Evolutionary conservation across 163 green algal species (phyloP), one percentile per base, ranked within the genome.

Genomic region (Scenedesmus sp.): DNA sequence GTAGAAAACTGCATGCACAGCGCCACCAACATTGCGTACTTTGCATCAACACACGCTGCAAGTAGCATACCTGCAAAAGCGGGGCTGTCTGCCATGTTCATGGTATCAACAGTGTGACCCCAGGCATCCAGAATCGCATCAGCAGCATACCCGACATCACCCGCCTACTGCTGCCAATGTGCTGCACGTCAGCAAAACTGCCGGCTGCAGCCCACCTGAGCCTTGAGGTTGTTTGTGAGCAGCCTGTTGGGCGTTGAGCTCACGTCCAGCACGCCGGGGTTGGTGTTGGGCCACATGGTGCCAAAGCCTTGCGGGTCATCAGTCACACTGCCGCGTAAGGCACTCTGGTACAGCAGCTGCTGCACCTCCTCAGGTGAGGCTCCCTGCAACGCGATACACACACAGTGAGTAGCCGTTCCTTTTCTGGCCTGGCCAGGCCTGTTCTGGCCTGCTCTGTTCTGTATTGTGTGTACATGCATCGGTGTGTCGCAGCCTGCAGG

Each of bases 201-300:
- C 20, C 13, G 1, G 66, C 66, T 76, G 9, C 56, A 88, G 57
- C 56, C 1, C n/a, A 92, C 88, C 79, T 76, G 73, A 16, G 76
- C 77, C 62, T n/a, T 88, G 3, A 87, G 46, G 76, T 87, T 88
- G 76, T 18, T 81, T n/a, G 9, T 59, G 1, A 95, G 82, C 66
- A 95, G 66, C 74, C 93, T 89, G 88, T 95, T 95, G 12, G 93
- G 93, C 16, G 93, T 95, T 46, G 87, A 86, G 89, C 87, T 93
- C 82, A 95, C 87, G 87, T 95, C 93, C 5, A 93, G 86, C 79
- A 93, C 26, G 52, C 66, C 12, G n/a, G 86, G 60, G 9, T 67
- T 46, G 0, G 7, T 15, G 8, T 54, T 23, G 18, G 91, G 91
- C 60, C n/a, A 86, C 54, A 93, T 52, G 34, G 91, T 93, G n/a